Base-by-base conservation (phyloP, 148 eudicot species). In the Nepenthes mirabilis region DNA sequence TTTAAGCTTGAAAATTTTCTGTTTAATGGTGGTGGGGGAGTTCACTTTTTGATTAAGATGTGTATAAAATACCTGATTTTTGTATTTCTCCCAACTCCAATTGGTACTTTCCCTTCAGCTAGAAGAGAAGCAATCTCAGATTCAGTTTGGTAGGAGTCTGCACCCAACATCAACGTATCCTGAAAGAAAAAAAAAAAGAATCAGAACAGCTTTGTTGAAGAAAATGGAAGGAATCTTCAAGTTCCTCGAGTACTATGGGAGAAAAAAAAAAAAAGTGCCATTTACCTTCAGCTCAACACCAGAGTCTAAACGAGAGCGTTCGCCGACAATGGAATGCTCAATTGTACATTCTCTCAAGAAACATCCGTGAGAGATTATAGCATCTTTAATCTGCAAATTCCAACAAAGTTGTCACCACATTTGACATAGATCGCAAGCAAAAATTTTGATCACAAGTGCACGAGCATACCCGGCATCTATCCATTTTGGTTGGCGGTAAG, bases 81-180 rank as follows among this genome's bases (percentile, higher is more conserved):
- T 9, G 99, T 77, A 69, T 89, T 77, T 49, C 65, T 65, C 48
- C 99, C 99, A 43, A 94, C 83, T 35, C 99, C 99, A 9, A 94
- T 81, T 9, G 97, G 99, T 43, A 89, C 89, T 67, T 89, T 86
- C 49, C 91, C 97, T 63, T 82, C 82, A 3, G 97, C 99, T 13
- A 89, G 61, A 52, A 82, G 72, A 34, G 91, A 79, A 12, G 95
- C 95, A 53, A 93, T 89, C 59, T 93, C 99, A 32, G 91, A 67
- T 59, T 89, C 97, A 54, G 99, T 93, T 68, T 93, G 99, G 66
- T 93, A 93, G 57, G 55, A 60, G 63, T 93, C 99, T 52, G 99
- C 97, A 51, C 99, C 99, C 89, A 86, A 62, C 97, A 93, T 89
- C 74, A 93, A 67, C 8, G 99, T 83, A 76, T 93, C 91, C 99